These are phyloP conservation scores for Diaporthe capsici DNA, from an alignment of 2,329 filamentous ascomycete genomes.

Conservation along the genomic window DNA sequence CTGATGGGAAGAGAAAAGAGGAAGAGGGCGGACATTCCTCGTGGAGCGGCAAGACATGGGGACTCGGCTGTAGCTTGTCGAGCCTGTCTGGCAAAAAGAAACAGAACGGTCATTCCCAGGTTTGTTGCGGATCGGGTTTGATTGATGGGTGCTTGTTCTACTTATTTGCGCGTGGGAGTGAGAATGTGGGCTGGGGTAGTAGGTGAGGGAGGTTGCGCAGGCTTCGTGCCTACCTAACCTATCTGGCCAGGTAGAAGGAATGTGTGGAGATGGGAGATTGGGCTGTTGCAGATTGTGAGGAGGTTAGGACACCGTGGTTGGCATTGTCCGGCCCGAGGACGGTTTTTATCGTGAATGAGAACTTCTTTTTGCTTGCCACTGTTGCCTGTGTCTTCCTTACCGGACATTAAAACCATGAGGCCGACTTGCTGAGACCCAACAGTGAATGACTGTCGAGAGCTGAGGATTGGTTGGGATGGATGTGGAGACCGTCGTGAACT, in stretches of 20 bases:
- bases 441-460: background rate
- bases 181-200: background rate
- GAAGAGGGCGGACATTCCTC: background rate
- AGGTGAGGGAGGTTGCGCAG: background rate
- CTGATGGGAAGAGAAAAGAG: slow-evolving; percentile 27
- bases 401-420: background rate
- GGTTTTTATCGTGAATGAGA: slow-evolving; percentile 11
- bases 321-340: background rate
- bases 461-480: background rate
- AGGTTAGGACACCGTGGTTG: slow-evolving; percentile 18
- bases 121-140: slow-evolving; percentile 25
- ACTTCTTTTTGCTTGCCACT: background rate
- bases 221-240: background rate
- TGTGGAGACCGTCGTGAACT: background rate
- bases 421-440: background rate
- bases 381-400: no score
- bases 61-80: background rate
- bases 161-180: slow-evolving; percentile 9
- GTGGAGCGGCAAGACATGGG: background rate
- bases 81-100: background rate
- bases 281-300: slow-evolving; percentile 30
- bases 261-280: slow-evolving; percentile 14
- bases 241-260: slow-evolving; percentile 2
- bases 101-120: slow-evolving; percentile 24
- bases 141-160: slow-evolving; percentile 24